Conservation (phyloP, 345 rosid species). For the Citrus medica region DNA sequence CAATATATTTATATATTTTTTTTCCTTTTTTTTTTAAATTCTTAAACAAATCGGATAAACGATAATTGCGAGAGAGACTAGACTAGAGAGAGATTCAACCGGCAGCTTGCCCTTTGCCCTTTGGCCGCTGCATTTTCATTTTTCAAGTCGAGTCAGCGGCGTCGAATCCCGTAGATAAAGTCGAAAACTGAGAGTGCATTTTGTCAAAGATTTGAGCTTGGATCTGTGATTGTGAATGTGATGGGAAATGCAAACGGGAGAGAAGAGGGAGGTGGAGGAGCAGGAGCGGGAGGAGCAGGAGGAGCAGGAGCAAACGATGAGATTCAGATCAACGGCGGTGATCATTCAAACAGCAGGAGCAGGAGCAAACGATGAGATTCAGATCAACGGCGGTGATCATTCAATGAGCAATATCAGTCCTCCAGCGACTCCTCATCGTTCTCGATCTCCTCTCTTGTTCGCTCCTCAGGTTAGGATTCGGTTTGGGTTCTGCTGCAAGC, state of each 20-base stretch:
- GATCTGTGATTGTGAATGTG: neutral
- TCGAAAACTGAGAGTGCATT: neutral
- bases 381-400: constrained; percentile 47
- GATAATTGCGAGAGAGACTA: neutral
- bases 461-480: constrained; percentile 59
- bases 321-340: constrained; percentile 40
- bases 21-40: neutral
- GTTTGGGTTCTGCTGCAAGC: no score
- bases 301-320: constrained; percentile 15
- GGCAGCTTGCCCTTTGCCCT: neutral
- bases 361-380: constrained; percentile 20
- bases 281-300: constrained; percentile 36
- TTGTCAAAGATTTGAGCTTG: neutral
- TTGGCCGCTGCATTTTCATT: no score
- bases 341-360: constrained; percentile 37
- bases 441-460: constrained; percentile 63
- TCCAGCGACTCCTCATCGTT: constrained; percentile 51
- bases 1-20: neutral
- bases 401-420: constrained; percentile 44
- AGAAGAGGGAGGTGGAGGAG: constrained; percentile 44
- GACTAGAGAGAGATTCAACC: neutral
- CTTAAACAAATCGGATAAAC: neutral
- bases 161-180: neutral
- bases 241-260: constrained; percentile 91
- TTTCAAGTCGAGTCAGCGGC: no score